Percentiles rank a stretch among this genome's conserved stretches.
phyloP scores from a whole-genome alignment of 2,329 filamentous ascomycete genomes.

The Purpureocillium takamizusanense region DNA sequence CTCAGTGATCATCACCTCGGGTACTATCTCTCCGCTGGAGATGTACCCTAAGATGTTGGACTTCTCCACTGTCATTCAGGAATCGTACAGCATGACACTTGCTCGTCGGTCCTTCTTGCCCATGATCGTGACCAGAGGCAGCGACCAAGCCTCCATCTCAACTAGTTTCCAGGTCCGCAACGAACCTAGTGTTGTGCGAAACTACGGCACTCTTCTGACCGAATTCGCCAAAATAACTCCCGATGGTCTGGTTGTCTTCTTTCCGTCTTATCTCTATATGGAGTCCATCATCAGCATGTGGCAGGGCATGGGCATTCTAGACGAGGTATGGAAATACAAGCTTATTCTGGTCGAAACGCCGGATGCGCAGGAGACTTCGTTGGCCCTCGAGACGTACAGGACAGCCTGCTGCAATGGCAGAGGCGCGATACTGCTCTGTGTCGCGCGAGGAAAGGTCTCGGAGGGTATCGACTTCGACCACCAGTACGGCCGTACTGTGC shows the following conservation, averaged over 20 bases:
- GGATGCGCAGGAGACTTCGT: conserved; percentile 91
- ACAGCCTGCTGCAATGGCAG: conserved; percentile 96
- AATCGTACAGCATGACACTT: conserved; percentile 96
- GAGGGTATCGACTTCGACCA: conserved; percentile 99
- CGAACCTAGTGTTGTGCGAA: conserved; percentile 91
- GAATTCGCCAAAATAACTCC: conserved; percentile 96
- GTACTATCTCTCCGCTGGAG: conserved; percentile 91
- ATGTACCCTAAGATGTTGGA: conserved; percentile 99
- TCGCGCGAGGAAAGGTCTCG: conserved; percentile 92
- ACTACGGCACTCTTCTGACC: conserved; percentile 87
- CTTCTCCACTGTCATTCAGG: conserved; percentile 85
- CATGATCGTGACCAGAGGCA: conserved; percentile 93
- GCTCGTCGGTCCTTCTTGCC: conserved; percentile 91
- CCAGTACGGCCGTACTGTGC: conserved; percentile 89
- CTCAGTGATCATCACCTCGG: conserved; percentile 96
- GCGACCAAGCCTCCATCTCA: conserved; percentile 86
- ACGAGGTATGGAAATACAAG: conserved; percentile 99
- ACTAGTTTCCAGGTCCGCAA: conserved; percentile 93
- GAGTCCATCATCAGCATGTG: conserved; percentile 98
- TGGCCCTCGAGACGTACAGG: conserved; percentile 92
- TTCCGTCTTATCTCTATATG: conserved; percentile 98
- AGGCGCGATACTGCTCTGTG: conserved; percentile 85
- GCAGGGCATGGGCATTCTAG: conserved; percentile 96
- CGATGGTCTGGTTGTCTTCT: conserved; percentile 98
- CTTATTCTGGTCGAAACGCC: conserved; percentile 96